Evolutionary conservation across 208 protist genomes (phyloP).

Genomic region (Trypanosoma avium): DNA sequence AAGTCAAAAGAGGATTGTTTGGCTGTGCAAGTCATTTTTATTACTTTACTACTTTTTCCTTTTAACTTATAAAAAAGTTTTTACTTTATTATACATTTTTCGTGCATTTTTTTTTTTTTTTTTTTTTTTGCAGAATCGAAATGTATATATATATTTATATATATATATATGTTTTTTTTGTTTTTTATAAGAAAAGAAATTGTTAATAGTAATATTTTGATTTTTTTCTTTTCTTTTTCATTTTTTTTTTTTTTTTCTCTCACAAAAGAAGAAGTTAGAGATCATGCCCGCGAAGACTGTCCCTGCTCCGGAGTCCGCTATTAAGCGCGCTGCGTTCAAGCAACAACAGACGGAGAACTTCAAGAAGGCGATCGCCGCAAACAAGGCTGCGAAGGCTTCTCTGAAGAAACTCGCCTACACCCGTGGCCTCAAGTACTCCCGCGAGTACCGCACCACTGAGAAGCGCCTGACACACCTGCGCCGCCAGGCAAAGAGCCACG

Average conservation of each 20-base stretch:
- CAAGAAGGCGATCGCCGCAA: conserved; percentile 79
- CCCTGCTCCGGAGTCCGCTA: conserved; percentile 84
- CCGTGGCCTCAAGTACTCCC: conserved; percentile 92
- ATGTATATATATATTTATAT: too few species aligned
- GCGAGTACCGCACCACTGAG: conserved; percentile 95
- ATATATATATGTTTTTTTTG: too few species aligned
- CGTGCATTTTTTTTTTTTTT: background rate
- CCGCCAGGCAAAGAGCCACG: conserved; percentile 88
- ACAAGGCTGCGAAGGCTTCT: conserved; percentile 62
- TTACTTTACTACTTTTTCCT: conserved; percentile 9
- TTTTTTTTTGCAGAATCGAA: too few species aligned
- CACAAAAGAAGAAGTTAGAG: conserved; percentile 6
- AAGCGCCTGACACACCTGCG: conserved; percentile 81
- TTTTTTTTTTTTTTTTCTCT: background rate
- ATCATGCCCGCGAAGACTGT: conserved; percentile 71
- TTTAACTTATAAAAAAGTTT: background rate
- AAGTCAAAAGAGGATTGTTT: conserved; percentile 32
- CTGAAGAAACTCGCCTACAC: conserved; percentile 76
- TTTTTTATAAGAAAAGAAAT: too few species aligned
- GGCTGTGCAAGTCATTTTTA: background rate
- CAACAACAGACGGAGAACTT: conserved; percentile 89
- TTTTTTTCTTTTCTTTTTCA: background rate
- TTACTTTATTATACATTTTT: background rate
- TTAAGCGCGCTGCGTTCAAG: conserved; percentile 91
- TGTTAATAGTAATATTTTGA: too few species aligned